These are phyloP conservation scores for Talaromyces sp. DNA, from an alignment of 2,329 filamentous ascomycete genomes.

Conservation along the genomic window DNA sequence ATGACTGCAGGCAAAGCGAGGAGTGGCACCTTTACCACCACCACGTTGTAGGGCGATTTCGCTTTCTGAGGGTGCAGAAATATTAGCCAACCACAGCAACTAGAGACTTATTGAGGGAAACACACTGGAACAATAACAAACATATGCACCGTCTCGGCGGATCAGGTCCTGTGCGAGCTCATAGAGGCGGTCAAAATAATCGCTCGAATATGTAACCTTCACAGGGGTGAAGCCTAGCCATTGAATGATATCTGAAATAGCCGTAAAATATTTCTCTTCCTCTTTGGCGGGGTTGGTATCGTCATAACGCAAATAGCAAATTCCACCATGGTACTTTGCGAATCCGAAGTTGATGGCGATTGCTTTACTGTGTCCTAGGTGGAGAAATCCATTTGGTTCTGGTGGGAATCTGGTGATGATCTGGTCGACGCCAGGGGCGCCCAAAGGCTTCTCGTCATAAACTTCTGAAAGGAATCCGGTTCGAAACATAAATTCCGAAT, in stretches of 20 bases:
- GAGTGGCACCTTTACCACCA: slow-evolving; percentile 58
- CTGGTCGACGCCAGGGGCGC: slow-evolving; percentile 17
- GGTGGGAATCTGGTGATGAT: slow-evolving; percentile 70
- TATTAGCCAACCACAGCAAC: neutral
- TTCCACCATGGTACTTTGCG: slow-evolving; percentile 73
- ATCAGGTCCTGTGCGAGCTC: slow-evolving; percentile 84
- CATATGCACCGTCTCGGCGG: slow-evolving; percentile 62
- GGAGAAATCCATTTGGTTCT: slow-evolving; percentile 69
- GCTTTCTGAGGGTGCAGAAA: neutral
- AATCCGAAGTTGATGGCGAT: slow-evolving; percentile 97
- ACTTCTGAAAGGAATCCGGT: slow-evolving; percentile 70
- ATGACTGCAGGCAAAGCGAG: slow-evolving; percentile 70
- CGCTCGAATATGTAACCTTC: slow-evolving; percentile 78
- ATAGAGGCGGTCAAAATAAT: slow-evolving; percentile 85
- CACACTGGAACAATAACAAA: slow-evolving; percentile 76
- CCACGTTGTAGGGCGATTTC: slow-evolving; percentile 77
- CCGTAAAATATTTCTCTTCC: slow-evolving; percentile 80
- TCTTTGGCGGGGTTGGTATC: slow-evolving; percentile 95
- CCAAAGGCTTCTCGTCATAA: slow-evolving; percentile 58
- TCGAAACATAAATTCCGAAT: slow-evolving; percentile 62
- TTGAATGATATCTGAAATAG: slow-evolving; percentile 80
- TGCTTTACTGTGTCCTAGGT: slow-evolving; percentile 86
- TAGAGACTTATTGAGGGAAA: neutral
- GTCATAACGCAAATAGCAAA: slow-evolving; percentile 73
- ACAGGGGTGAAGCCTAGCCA: slow-evolving; percentile 84